A percentile compares a stretch with the other conserved stretches of the same genome.
phyloP scores from a whole-genome alignment of 768 basidiomycete genomes.

The Pleurotus platypus region DNA sequence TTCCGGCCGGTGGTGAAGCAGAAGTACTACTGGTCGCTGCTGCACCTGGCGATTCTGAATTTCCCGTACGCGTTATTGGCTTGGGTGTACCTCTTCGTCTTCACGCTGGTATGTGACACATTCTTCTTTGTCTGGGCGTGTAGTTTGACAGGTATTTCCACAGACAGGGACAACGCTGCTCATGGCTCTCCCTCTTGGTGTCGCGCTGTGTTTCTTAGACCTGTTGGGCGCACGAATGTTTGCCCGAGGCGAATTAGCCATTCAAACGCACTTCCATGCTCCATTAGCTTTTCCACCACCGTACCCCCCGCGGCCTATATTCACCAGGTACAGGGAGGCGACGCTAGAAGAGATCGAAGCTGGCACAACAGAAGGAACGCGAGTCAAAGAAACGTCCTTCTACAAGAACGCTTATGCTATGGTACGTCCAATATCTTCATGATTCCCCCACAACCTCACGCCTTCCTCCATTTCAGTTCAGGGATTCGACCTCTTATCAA shows the following conservation, averaged over 20 bases:
- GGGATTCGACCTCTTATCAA: constrained; percentile 78
- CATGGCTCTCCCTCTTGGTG: constrained; percentile 76
- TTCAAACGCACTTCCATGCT: constrained; percentile 69
- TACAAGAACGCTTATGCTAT: constrained; percentile 81
- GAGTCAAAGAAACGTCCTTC: constrained; percentile 64
- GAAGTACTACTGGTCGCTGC: constrained; percentile 62
- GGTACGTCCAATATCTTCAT: constrained; percentile 39
- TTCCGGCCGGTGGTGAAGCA: constrained; percentile 55
- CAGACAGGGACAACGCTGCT: constrained; percentile 78
- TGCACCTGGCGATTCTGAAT: constrained; percentile 72
- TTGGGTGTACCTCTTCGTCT: constrained; percentile 78
- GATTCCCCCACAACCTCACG: background rate
- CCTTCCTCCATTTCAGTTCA: constrained; percentile 47
- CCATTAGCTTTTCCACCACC: constrained; percentile 62
- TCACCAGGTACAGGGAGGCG: constrained; percentile 56
- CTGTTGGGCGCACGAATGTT: constrained; percentile 71
- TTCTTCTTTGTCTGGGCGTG: constrained; percentile 1
- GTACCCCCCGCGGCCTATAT: constrained; percentile 70
- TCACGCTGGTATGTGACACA: constrained; percentile 63
- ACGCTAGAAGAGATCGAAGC: constrained; percentile 41
- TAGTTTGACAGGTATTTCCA: background rate
- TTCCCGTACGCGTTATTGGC: constrained; percentile 76
- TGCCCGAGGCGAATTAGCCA: constrained; percentile 66
- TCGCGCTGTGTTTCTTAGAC: constrained; percentile 73
- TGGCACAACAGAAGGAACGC: constrained; percentile 41